phyloP scores from a whole-genome alignment of 2,329 filamentous ascomycete genomes.

The Colletotrichum sp. region DNA sequence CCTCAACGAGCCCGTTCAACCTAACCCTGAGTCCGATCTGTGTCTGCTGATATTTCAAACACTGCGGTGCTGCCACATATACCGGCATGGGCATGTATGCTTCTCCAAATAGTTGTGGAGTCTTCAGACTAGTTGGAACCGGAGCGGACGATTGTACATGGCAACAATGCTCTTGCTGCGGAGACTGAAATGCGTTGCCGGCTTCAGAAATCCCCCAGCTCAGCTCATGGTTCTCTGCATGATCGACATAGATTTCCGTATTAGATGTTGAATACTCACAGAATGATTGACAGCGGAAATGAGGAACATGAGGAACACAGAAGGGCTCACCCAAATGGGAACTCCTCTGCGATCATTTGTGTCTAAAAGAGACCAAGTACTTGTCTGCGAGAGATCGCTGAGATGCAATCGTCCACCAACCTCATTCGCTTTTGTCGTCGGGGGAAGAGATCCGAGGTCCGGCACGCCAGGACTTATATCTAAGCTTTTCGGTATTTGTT shows the following conservation, averaged over 20 bases:
- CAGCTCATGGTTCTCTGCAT: background rate
- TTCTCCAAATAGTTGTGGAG: background rate
- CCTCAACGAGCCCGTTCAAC: background rate
- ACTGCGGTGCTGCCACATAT: background rate
- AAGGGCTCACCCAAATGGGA: background rate
- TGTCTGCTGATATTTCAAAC: background rate
- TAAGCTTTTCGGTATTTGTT: background rate
- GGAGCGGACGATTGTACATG: background rate
- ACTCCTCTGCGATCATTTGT: background rate
- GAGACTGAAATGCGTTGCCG: background rate
- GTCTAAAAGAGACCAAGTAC: rapidly evolving
- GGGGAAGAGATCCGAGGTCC: background rate
- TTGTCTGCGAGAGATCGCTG: background rate
- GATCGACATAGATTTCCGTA: rapidly evolving
- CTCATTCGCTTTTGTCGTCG: too few species aligned
- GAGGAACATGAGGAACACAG: background rate
- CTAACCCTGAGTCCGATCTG: background rate
- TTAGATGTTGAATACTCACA: rapidly evolving
- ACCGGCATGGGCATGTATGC: rapidly evolving
- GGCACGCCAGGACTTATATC: background rate
- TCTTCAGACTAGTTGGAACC: background rate
- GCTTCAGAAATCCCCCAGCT: too few species aligned
- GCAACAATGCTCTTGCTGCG: background rate
- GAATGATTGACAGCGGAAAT: background rate
- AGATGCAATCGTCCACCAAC: too few species aligned